Conservation (phyloP, 176 grass and related monocot genomes). For the Bolboschoenus planiculmis region DNA sequence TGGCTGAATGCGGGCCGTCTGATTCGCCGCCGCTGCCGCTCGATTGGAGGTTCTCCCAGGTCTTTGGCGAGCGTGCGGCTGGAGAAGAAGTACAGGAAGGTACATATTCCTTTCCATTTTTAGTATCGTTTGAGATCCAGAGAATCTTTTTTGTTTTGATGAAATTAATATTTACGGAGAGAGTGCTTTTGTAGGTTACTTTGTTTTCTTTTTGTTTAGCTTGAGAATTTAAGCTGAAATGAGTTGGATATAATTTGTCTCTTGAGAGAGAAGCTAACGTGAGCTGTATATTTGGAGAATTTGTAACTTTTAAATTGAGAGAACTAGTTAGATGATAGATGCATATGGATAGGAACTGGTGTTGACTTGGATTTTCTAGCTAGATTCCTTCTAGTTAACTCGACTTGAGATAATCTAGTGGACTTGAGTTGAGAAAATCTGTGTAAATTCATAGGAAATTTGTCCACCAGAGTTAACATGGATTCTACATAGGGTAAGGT, state of each 20-base stretch:
- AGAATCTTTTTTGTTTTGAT: conserved; percentile 26
- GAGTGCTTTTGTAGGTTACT: not conserved
- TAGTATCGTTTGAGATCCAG: conserved; percentile 35
- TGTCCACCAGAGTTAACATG: not conserved
- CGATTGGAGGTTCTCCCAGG: conserved; percentile 86
- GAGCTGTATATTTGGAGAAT: not conserved
- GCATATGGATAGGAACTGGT: not conserved
- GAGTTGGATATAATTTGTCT: conserved; percentile 15
- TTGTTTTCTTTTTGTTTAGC: conserved; percentile 14
- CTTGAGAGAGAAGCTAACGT: not conserved
- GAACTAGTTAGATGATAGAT: not conserved
- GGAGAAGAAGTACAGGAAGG: conserved; percentile 95
- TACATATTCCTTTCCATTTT: conserved; percentile 15
- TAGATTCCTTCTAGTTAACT: conserved; percentile 16
- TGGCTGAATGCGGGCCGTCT: conserved; percentile 19
- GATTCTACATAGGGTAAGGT: not conserved
- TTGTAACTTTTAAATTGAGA: not conserved
- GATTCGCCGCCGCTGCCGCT: conserved; percentile 30
- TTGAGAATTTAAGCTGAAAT: not conserved
- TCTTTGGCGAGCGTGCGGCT: conserved; percentile 77
- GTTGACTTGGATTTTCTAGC: conserved; percentile 1
- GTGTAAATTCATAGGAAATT: not conserved
- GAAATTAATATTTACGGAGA: not conserved
- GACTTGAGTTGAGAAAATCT: not conserved
- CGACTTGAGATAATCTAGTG: conserved; percentile 15